These are phyloP conservation scores for Saccharum hybrid DNA, from an alignment of 202 grass and related monocot genomes.

Conservation along the genomic window DNA sequence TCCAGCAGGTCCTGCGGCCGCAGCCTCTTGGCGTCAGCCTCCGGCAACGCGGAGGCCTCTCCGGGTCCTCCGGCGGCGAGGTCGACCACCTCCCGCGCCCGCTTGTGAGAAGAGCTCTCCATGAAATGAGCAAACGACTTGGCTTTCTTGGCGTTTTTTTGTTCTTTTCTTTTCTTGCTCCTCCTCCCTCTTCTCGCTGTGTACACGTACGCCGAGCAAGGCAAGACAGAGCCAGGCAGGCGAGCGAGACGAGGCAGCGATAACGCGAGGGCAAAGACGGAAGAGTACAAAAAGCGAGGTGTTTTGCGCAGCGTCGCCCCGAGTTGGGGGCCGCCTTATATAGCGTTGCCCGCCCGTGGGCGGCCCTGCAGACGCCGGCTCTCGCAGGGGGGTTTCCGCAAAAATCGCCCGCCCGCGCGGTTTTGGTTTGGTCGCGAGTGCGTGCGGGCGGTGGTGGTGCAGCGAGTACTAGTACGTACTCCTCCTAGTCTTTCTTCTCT, in stretches of 20 bases:
- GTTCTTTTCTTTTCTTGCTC: neutral
- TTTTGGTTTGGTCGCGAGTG: no score
- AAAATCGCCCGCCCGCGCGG: neutral
- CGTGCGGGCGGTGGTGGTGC: neutral
- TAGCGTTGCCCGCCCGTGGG: conserved; percentile 41
- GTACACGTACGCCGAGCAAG: neutral
- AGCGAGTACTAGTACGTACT: neutral
- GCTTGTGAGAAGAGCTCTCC: conserved; percentile 44
- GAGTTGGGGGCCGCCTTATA: conserved; percentile 60
- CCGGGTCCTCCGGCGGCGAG: neutral
- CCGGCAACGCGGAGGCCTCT: neutral
- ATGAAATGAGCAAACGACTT: neutral
- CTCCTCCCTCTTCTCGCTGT: neutral
- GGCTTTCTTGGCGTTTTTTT: no score
- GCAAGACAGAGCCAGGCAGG: neutral
- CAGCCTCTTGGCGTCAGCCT: conserved; percentile 42
- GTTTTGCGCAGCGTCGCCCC: conserved; percentile 58
- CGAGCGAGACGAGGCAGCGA: neutral
- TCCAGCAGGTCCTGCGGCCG: conserved; percentile 58
- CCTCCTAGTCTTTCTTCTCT: no score
- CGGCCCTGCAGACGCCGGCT: neutral
- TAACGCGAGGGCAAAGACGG: neutral
- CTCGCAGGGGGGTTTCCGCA: conserved; percentile 11
- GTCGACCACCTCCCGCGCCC: conserved; percentile 45
- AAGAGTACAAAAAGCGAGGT: conserved; percentile 52